Evolutionary conservation across 2,329 filamentous ascomycete species (phyloP), one percentile per base, ranked within the genome.

Genomic region (Sclerotinia nivalis): DNA sequence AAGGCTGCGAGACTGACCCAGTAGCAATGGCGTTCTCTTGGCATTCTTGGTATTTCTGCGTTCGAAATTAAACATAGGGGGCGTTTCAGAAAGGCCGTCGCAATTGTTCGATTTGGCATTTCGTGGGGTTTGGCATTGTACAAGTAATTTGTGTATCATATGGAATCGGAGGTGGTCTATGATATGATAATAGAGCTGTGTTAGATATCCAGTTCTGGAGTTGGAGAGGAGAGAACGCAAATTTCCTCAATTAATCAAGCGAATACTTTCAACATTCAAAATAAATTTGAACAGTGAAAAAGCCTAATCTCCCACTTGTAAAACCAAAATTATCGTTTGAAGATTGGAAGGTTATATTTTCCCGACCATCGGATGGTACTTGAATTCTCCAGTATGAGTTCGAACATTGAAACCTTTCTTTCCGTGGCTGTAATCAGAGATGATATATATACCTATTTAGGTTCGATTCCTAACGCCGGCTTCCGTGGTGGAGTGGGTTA

Each of bases 171-270:
- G 54, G 10, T 20, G 60, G 47, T 62, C 22, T 40, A 50, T 50
- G 60, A 50, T 50, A 50, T 50, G 60, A 64, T 64, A 28, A 50
- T 64, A 50, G 60, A 50, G 60, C 45, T 64, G 45, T 50, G 31
- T 31, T 64, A 50, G 60, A 64, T 64, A 64, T 37, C 31, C 31
- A 64, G 60, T 37, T 37, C 45, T 37, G 47, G 47, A 40, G 61
- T 64, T 64, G n/a, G 31, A 52, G 60, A 20, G 31, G 31, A 43
- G 56, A 25, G 37, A 34, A 58, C 20, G 20, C 22, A 40, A 22
- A 40, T 58, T 20, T 58, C 55, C 31, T 58, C n/a, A 22, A 7
- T 34, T 12, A 31, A 34, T 22, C 31, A 58, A 37, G 20, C n/a
- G 15, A n/a, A 34, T 40, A 58, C 20, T 58, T 52, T 8, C 31